Evolutionary conservation across 257 asterid genomes (phyloP).

Genomic region (Ilex asprella): DNA sequence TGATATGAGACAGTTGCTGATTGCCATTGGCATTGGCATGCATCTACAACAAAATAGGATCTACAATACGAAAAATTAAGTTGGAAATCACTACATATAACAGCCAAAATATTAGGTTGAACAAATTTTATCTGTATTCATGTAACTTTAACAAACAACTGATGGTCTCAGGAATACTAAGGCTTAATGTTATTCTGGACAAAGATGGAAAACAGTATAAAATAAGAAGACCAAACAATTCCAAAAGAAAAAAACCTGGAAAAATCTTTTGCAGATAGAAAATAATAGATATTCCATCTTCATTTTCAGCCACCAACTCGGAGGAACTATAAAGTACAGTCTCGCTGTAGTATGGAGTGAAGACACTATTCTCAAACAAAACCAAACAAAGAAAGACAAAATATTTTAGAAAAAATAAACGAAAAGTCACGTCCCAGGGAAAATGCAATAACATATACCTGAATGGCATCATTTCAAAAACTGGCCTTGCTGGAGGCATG

Average conservation of each 20-base stretch:
- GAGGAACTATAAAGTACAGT: slow-evolving; percentile 92
- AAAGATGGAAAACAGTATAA: not conserved
- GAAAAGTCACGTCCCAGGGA: slow-evolving; percentile 7
- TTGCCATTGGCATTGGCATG: too few species aligned
- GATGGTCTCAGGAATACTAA: too few species aligned
- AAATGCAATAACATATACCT: slow-evolving; percentile 39
- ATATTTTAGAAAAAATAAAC: slow-evolving; percentile 14
- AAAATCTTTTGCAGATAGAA: slow-evolving; percentile 97
- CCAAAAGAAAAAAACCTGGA: slow-evolving; percentile 53
- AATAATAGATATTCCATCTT: slow-evolving; percentile 92
- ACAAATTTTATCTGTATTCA: too few species aligned
- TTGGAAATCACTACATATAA: too few species aligned
- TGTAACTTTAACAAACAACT: too few species aligned
- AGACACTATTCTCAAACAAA: slow-evolving; percentile 59
- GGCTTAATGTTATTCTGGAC: not conserved
- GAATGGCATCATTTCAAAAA: slow-evolving; percentile 87
- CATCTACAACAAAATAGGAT: too few species aligned
- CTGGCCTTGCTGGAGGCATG: slow-evolving; percentile 91
- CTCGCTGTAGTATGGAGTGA: slow-evolving; percentile 99
- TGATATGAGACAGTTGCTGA: too few species aligned
- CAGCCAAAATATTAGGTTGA: too few species aligned
- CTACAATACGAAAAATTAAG: too few species aligned
- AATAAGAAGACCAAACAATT: slow-evolving; percentile 4
- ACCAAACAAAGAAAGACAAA: slow-evolving; percentile 12
- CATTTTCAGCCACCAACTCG: slow-evolving; percentile 87